phyloP scores from a whole-genome alignment of 2,329 filamentous ascomycete genomes.

The Epichloe sylvatica region DNA sequence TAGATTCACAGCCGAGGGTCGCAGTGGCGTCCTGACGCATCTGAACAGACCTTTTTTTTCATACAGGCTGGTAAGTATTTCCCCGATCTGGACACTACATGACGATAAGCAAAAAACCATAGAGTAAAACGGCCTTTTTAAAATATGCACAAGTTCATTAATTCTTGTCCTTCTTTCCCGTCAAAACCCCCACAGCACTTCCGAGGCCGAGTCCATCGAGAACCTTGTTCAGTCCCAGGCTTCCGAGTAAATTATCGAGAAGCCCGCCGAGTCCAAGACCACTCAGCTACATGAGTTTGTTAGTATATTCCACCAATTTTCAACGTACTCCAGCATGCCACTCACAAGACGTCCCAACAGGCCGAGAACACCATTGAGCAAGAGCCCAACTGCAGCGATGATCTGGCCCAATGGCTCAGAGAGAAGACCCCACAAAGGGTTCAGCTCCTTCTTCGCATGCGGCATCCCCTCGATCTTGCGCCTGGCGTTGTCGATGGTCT shows the following conservation, averaged over 20 bases:
- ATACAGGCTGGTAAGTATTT: too few species aligned
- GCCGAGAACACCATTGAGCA: slow-evolving; percentile 70
- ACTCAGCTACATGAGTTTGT: slow-evolving; percentile 34
- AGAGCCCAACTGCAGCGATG: slow-evolving; percentile 70
- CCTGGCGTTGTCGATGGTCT: slow-evolving; percentile 77
- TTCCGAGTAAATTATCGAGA: slow-evolving; percentile 64
- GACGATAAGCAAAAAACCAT: too few species aligned
- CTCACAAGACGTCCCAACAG: slow-evolving; percentile 61
- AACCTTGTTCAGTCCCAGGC: slow-evolving; percentile 61
- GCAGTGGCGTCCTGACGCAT: too few species aligned
- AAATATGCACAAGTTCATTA: background rate
- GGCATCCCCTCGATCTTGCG: slow-evolving; percentile 84
- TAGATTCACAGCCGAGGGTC: too few species aligned
- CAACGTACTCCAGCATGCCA: background rate
- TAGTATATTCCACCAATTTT: background rate
- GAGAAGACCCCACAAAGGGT: slow-evolving; percentile 73
- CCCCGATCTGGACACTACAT: too few species aligned
- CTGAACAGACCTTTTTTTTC: too few species aligned
- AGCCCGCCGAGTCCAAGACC: slow-evolving; percentile 72
- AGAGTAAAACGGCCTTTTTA: too few species aligned
- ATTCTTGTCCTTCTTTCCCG: slow-evolving; percentile 29
- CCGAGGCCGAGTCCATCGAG: slow-evolving; percentile 59
- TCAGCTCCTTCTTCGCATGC: slow-evolving; percentile 86
- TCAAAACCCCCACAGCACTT: slow-evolving; percentile 26
- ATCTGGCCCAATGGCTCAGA: slow-evolving; percentile 85